Conservation (phyloP, 2,329 filamentous ascomycete species). For the Cytospora mali region DNA sequence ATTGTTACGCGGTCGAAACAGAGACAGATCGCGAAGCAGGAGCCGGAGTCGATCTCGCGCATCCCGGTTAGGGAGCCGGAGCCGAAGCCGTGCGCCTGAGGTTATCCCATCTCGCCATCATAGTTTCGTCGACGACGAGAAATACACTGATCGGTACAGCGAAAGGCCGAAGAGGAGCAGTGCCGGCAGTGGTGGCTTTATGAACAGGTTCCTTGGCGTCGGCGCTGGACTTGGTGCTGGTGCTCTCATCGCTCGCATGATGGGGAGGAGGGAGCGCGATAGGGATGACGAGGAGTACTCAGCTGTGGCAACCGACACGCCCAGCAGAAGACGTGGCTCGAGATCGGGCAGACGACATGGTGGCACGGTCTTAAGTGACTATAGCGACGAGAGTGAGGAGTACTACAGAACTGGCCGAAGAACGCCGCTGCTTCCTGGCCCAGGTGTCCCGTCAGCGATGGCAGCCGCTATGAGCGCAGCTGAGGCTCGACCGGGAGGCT, state of each 20-base stretch:
- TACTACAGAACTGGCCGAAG: slow-evolving; percentile 37
- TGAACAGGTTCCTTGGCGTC: slow-evolving; percentile 61
- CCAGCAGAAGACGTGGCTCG: slow-evolving; percentile 49
- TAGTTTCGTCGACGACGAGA: slow-evolving; percentile 66
- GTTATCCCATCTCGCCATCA: slow-evolving; percentile 55
- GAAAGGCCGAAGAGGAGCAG: slow-evolving; percentile 47
- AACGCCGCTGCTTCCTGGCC: slow-evolving; percentile 51
- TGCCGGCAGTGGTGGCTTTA: slow-evolving; percentile 60
- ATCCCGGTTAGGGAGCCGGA: slow-evolving; percentile 40
- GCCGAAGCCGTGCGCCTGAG: slow-evolving; percentile 47
- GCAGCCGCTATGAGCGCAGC: slow-evolving; percentile 52
- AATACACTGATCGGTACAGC: slow-evolving; percentile 68
- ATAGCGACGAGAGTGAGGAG: slow-evolving; percentile 53
- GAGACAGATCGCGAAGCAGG: slow-evolving; percentile 44
- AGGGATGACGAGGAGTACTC: slow-evolving; percentile 63
- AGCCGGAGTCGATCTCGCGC: slow-evolving; percentile 43
- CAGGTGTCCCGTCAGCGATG: slow-evolving; percentile 47
- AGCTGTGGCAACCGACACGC: slow-evolving; percentile 64
- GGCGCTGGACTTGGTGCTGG: slow-evolving; percentile 66
- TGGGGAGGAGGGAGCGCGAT: slow-evolving; percentile 53
- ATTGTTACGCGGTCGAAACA: slow-evolving; percentile 46
- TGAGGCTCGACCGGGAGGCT: slow-evolving; percentile 40
- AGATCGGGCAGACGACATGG: slow-evolving; percentile 34
- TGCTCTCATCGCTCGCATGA: slow-evolving; percentile 61
- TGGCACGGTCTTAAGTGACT: slow-evolving; percentile 45